Conservation (phyloP, 2,329 filamentous ascomycete genomes). For the Proliferodiscus dingleyae region DNA sequence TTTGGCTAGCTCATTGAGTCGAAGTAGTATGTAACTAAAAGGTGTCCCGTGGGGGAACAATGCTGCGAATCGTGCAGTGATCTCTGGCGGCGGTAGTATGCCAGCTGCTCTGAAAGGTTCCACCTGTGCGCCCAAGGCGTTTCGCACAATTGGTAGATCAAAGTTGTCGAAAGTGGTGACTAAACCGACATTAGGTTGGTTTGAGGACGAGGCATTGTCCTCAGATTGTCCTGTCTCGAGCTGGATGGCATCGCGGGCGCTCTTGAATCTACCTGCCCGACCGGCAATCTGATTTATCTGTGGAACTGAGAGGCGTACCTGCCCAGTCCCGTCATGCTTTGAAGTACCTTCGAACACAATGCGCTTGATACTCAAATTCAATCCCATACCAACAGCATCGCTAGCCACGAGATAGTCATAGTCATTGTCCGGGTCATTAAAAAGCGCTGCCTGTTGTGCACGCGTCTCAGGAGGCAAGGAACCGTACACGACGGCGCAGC, state of each 20-base stretch:
- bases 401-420: conserved; percentile 94
- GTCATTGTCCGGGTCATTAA: conserved; percentile 93
- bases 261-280: conserved; percentile 80
- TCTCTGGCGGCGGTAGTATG: conserved; percentile 64
- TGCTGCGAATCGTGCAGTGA: conserved; percentile 70
- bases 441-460: conserved; percentile 83
- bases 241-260: conserved; percentile 53
- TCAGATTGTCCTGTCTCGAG: conserved; percentile 4
- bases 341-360: conserved; percentile 76
- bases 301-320: conserved; percentile 59
- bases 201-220: background rate
- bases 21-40: conserved; percentile 75
- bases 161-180: conserved; percentile 73
- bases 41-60: conserved; percentile 80
- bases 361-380: conserved; percentile 88
- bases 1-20: conserved; percentile 60
- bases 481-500: conserved; percentile 91
- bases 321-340: conserved; percentile 63
- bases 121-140: conserved; percentile 59
- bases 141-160: conserved; percentile 60
- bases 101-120: conserved; percentile 66
- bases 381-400: conserved; percentile 94
- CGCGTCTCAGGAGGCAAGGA: conserved; percentile 87
- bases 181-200: conserved; percentile 48
- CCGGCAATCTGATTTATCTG: conserved; percentile 95